Evolutionary conservation across 2,329 filamentous ascomycete genomes (phyloP).

Genomic region (Gyromitra esculenta): DNA sequence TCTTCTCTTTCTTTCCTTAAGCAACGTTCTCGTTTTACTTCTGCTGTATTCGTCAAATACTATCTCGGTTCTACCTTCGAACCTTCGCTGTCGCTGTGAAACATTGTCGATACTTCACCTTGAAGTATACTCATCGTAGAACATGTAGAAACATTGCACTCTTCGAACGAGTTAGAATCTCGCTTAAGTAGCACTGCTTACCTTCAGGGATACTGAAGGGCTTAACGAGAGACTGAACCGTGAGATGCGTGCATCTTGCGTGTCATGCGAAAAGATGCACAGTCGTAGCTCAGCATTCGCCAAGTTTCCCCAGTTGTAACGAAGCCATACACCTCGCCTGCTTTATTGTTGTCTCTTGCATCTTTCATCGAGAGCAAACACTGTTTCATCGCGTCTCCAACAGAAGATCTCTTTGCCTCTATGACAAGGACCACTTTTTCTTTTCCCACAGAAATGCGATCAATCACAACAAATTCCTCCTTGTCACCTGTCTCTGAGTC

Average conservation of each 20-base stretch:
- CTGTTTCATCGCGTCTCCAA: conserved; percentile 38
- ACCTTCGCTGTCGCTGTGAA: too few relatives aligned
- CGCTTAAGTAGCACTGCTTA: too few relatives aligned
- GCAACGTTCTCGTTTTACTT: too few relatives aligned
- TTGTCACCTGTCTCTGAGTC: conserved; percentile 31
- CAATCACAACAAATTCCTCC: conserved; percentile 49
- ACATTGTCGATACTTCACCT: too few relatives aligned
- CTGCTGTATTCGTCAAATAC: too few relatives aligned
- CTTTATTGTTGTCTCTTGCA: neutral
- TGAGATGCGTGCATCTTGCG: conserved; percentile 23
- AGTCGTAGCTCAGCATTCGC: conserved; percentile 41
- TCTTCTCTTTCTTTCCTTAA: too few relatives aligned
- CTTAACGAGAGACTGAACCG: too few relatives aligned
- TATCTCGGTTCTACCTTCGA: too few relatives aligned
- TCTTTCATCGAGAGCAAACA: neutral
- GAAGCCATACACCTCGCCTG: conserved; percentile 22
- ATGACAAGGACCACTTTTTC: conserved; percentile 34
- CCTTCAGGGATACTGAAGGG: too few relatives aligned
- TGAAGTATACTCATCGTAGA: too few relatives aligned
- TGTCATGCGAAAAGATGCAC: conserved; percentile 17
- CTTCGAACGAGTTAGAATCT: too few relatives aligned
- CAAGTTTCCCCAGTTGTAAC: conserved; percentile 26
- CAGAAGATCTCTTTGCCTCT: conserved; percentile 46
- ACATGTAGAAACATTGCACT: too few relatives aligned
- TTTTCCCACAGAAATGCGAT: conserved; percentile 30